Evolutionary conservation across 495 filamentous ascomycete genomes (phyloP).

Genomic region (Aspergillus bertholletiae): DNA sequence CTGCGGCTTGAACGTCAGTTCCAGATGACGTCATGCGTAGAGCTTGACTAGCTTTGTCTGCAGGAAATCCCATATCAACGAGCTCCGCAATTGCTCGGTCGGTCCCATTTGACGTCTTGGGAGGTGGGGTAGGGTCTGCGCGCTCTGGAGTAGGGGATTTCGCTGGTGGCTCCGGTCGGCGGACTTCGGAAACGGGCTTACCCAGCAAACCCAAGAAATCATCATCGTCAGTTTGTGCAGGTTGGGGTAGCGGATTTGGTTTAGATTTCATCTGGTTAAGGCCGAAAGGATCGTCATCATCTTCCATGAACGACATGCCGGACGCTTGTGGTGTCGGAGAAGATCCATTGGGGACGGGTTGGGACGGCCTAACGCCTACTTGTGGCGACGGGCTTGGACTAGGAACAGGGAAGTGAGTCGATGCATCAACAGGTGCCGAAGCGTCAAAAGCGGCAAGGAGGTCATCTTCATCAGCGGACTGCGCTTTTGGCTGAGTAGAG

Average conservation of each 20-base stretch:
- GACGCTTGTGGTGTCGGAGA: slow-evolving; percentile 15
- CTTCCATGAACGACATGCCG: slow-evolving; percentile 25
- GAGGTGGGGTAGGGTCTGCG: slow-evolving; percentile 38
- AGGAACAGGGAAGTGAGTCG: slow-evolving; percentile 56
- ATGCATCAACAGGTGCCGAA: slow-evolving; percentile 56
- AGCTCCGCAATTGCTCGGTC: slow-evolving; percentile 85
- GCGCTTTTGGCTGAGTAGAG: slow-evolving; percentile 47
- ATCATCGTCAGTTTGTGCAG: slow-evolving; percentile 55
- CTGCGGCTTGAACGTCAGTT: slow-evolving; percentile 79
- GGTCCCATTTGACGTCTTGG: slow-evolving; percentile 52
- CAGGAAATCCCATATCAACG: slow-evolving; percentile 91
- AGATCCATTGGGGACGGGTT: slow-evolving; percentile 18
- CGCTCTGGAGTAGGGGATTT: slow-evolving; percentile 41
- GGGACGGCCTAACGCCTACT: slow-evolving; percentile 14
- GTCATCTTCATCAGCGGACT: slow-evolving; percentile 51
- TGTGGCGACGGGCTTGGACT: slow-evolving; percentile 31
- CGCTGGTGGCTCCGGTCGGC: slow-evolving; percentile 33
- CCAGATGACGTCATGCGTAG: slow-evolving; percentile 75
- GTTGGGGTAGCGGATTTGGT: slow-evolving; percentile 25
- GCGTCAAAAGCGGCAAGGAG: slow-evolving; percentile 62
- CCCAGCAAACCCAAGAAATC: slow-evolving; percentile 86
- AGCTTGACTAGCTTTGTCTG: slow-evolving; percentile 73
- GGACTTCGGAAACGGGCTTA: slow-evolving; percentile 80
- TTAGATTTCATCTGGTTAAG: slow-evolving; percentile 59
- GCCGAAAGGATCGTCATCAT: slow-evolving; percentile 91